Base-by-base conservation (phyloP, 345 rosid species). In the Eucalyptus sp. region DNA sequence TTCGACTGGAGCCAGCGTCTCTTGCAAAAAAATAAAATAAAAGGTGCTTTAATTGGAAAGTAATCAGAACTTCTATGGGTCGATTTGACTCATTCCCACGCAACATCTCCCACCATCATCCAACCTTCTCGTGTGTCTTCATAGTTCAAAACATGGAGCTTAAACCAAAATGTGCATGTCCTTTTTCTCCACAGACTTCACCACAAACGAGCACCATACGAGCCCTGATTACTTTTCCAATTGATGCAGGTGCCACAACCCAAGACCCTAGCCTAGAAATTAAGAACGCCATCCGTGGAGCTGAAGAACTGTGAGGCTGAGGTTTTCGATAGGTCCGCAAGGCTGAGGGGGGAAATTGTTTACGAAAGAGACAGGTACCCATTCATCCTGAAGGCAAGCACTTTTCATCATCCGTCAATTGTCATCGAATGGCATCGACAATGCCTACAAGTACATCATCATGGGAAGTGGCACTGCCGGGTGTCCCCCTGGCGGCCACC, bases 391-490 rank as follows among this genome's bases (percentile, higher is more conserved):
- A 90, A 91, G 88, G 98, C 99, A 27, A 98, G 98, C 91, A 86
- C 96, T 98, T 95, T 89, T 89, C 96, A 22, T 86, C 94, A 2
- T 92, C 98, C 22, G 41, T 94, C 94, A 0, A 0, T 93, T 86
- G 52, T 92, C 97, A 89, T 90, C 95, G 54, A 92, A 51, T 46
- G 90, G 93, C n/a, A 89, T 90, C n/a, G 95, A 88, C 46, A 87
- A 84, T 6, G 89, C 89, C 6, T 98, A 92, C 87, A 99, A 97
- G 88, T 97, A 98, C 93, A 95, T 98, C 90, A 89, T 97, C 20
- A 95, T 96, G 20, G 99, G 99, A 10, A 99, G 99, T 1, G 99
- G 99, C 85, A 95, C 98, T 51, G 99, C 99, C 2, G 99, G 99
- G 29, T 98, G 99, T 56, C 99, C 99, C 56, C 37, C 89, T 98